A percentile compares a stretch with the other conserved stretches of the same genome.
These are phyloP conservation scores for Metschnikowia drakensbergensis DNA, from an alignment of 805 yeast genomes.

Conservation along the genomic window DNA sequence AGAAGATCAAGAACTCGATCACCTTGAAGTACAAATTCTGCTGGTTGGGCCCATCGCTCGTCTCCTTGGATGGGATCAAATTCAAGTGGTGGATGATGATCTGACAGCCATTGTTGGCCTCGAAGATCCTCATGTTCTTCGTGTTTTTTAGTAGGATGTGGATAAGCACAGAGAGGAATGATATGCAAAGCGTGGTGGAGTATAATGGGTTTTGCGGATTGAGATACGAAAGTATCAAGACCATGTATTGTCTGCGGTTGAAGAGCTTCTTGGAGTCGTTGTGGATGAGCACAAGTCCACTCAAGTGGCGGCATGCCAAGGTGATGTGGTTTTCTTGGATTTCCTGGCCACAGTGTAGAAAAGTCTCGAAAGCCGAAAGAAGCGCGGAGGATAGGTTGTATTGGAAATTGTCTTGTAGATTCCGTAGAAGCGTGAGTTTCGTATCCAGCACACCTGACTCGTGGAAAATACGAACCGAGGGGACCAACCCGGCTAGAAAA, in stretches of 20 bases:
- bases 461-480: conserved; percentile 11
- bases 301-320: conserved; percentile 40
- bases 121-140: conserved; percentile 56
- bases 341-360: not conserved
- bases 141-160: conserved; percentile 56
- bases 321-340: conserved; percentile 12
- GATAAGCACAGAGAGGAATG: conserved; percentile 52
- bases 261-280: conserved; percentile 51
- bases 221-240: conserved; percentile 25
- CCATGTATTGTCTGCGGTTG: conserved; percentile 39
- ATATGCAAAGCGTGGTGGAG: conserved; percentile 21
- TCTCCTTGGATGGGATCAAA: conserved; percentile 7
- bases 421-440: conserved; percentile 29
- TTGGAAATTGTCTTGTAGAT: conserved; percentile 50
- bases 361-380: conserved; percentile 17
- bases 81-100: conserved; percentile 41
- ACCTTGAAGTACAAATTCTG: conserved; percentile 59
- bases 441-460: conserved; percentile 8
- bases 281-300: conserved; percentile 60
- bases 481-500: conserved; percentile 10
- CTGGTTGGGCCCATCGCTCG: conserved; percentile 13
- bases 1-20: conserved; percentile 66
- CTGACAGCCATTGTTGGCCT: conserved; percentile 51
- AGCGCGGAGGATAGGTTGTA: conserved; percentile 46
- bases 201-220: conserved; percentile 9